These are phyloP conservation scores for Benincasa hispida DNA, from an alignment of 306 rosid species.

Conservation along the genomic window DNA sequence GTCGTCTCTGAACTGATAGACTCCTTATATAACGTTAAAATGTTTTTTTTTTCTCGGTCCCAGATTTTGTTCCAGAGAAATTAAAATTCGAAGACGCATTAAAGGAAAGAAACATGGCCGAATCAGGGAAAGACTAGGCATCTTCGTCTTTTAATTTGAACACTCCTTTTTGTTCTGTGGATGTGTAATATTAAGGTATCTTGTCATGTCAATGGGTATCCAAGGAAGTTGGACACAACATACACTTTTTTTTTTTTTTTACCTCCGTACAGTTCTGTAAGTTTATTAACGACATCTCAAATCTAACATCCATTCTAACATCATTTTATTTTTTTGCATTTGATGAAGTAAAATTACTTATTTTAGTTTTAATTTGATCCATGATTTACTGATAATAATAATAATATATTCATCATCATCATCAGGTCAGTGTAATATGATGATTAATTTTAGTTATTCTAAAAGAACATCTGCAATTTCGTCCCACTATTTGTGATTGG, in stretches of 20 bases:
- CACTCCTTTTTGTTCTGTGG: not conserved
- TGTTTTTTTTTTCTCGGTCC: no score
- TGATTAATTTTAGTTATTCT: not conserved
- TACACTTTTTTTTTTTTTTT: not conserved
- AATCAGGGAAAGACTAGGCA: constrained; percentile 21
- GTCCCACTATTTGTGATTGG: no score
- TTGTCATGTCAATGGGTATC: not conserved
- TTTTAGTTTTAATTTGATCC: not conserved
- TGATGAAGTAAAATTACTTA: no score
- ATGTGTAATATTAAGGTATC: not conserved
- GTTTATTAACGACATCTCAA: not conserved
- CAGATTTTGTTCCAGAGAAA: constrained; percentile 80
- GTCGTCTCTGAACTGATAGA: not conserved
- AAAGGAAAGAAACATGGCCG: constrained; percentile 40
- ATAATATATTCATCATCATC: no score
- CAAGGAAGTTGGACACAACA: not conserved
- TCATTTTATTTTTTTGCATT: no score
- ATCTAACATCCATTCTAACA: not conserved
- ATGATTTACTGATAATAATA: not conserved
- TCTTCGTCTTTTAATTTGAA: not conserved
- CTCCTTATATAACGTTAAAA: not conserved
- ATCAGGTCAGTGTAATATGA: no score
- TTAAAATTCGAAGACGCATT: constrained; percentile 66
- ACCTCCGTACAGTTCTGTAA: not conserved
- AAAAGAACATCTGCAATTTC: not conserved